Evolutionary conservation across 2,329 filamentous ascomycete species (phyloP), one percentile per base, ranked within the genome.

Genomic region (Fusarium nodosum): DNA sequence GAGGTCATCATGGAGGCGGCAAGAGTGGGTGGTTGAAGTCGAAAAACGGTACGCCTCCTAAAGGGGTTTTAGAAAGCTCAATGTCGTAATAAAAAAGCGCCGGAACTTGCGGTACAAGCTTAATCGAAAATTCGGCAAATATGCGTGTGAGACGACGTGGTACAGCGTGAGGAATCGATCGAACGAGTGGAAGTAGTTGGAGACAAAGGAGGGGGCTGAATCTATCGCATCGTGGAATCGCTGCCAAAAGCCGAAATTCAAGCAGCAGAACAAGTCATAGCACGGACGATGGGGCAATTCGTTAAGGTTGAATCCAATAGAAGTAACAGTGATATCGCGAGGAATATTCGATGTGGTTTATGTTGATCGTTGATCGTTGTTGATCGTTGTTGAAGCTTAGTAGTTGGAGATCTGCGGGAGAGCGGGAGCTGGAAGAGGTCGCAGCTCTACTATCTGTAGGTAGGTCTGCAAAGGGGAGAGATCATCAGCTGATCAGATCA

Each of bases 401-500:
- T 39, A 66, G 36, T 39, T 39, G 4, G 58, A 74, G 72, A 74
- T 74, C 69, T 72, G 68, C 72, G 72, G 39, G 47, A 67, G 62
- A 60, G 62, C 63, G 52, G 66, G 51, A 68, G 63, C 62, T 68
- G 64, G 65, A 46, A 60, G 70, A 74, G 59, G 67, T 62, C 60
- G 65, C 56, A 74, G 64, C 71, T 69, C 60, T 73, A 71, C 60
- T 73, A 72, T 71, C 59, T 69, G 56, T 64, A 69, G 60, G 52
- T 36, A 48, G 59, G 53, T 57, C 72, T 74, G 62, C 66, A 74
- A 72, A 74, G 72, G 72, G 71, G 72, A 75, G 69, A 60, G 72
- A 74, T 74, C 72, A 74, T 74, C 72, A 74, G 72, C 72, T 74
- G 72, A 74, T 74, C 72, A 64, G 60, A 60, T 54, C 62, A 66